Evolutionary conservation across 305 asterid genomes (phyloP).

Genomic region (Salvia sclarea): DNA sequence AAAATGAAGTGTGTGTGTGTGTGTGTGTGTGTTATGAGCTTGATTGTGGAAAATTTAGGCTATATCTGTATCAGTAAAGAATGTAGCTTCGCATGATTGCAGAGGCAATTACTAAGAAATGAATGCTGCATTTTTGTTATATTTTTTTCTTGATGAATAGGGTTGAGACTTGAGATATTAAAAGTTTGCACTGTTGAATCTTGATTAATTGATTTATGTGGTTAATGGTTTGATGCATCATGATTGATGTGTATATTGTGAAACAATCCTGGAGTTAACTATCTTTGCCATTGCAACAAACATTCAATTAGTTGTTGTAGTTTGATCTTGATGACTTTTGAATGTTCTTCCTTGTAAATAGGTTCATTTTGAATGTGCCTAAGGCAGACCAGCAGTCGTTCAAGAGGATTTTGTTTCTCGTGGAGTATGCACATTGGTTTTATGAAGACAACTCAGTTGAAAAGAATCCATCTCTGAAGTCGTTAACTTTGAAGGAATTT

Average conservation of each 20-base stretch:
- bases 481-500: conserved; percentile 82
- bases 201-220: neutral
- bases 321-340: neutral
- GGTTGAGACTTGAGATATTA: neutral
- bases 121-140: neutral
- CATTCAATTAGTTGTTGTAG: neutral
- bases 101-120: neutral
- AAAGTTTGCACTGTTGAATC: neutral
- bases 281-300: neutral
- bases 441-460: conserved; percentile 96
- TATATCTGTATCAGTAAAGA: conserved; percentile 10
- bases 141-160: neutral
- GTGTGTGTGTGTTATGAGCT: neutral
- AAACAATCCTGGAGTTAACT: neutral
- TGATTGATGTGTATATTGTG: neutral
- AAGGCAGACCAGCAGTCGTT: conserved; percentile 98
- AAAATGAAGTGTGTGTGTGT: neutral
- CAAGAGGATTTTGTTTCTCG: conserved; percentile 97
- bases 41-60: conserved; percentile 11
- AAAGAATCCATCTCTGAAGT: conserved; percentile 90
- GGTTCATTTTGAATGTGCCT: conserved; percentile 97
- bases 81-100: conserved; percentile 1
- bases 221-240: neutral
- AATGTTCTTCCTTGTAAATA: conserved; percentile 41
- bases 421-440: conserved; percentile 98